Evolutionary conservation across 495 filamentous ascomycete species (phyloP).

Genomic region (Xylaria sp.): DNA sequence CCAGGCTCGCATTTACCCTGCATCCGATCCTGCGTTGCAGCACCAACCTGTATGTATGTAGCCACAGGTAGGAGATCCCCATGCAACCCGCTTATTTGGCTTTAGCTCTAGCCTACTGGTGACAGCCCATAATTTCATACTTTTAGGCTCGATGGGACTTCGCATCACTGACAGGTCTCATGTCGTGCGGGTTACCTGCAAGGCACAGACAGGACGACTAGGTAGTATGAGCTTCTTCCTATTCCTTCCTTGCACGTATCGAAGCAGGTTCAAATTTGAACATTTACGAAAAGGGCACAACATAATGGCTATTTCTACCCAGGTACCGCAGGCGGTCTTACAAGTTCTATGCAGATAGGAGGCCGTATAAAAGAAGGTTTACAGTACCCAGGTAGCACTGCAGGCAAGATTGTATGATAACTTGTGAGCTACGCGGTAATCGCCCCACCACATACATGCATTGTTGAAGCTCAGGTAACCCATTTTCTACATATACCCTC

Average conservation of each 20-base stretch:
- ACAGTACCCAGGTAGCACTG: background rate
- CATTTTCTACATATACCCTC: too few species aligned
- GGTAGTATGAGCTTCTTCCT: background rate
- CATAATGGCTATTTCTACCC: background rate
- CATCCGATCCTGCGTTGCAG: background rate
- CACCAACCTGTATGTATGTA: too few species aligned
- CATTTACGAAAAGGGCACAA: background rate
- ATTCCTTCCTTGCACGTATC: background rate
- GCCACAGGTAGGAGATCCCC: background rate
- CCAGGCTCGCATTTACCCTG: background rate
- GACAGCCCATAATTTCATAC: background rate
- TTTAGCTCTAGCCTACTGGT: background rate
- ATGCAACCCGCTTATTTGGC: background rate
- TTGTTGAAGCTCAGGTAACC: too few species aligned
- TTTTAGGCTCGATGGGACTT: background rate
- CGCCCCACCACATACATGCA: too few species aligned
- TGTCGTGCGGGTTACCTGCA: background rate
- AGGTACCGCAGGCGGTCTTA: too few species aligned
- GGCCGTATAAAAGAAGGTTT: too few species aligned
- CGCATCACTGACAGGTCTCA: background rate
- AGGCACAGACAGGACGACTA: background rate
- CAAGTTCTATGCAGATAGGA: too few species aligned
- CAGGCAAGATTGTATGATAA: background rate
- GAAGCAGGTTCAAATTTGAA: too few species aligned
- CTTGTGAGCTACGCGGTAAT: background rate